Conservation (phyloP, 1,284 basidiomycete genomes). For the Ustilago crameri region DNA sequence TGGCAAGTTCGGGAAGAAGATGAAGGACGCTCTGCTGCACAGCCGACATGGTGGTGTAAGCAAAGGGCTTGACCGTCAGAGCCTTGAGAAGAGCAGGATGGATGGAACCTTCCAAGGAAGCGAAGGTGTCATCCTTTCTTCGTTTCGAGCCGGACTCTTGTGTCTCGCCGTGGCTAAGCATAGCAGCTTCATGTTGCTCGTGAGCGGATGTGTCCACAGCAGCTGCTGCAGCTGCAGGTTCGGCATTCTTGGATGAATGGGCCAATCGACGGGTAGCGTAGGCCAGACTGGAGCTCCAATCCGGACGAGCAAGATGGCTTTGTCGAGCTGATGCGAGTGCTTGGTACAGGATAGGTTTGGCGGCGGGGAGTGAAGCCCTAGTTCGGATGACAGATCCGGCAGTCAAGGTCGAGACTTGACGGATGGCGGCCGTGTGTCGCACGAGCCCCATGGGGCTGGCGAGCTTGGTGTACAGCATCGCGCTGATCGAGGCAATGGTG, state of each 20-base stretch:
- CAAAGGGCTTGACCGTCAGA: constrained; percentile 74
- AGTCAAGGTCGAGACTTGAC: constrained; percentile 33
- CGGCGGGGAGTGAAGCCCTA: constrained; percentile 2
- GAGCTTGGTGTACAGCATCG: constrained; percentile 40
- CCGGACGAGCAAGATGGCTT: constrained; percentile 4
- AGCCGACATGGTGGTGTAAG: constrained; percentile 79
- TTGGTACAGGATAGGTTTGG: constrained; percentile 5
- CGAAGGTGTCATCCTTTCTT: constrained; percentile 46
- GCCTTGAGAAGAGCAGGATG: constrained; percentile 56
- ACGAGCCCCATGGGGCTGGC: constrained; percentile 28
- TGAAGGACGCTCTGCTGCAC: constrained; percentile 84
- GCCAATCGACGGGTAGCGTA: constrained; percentile 21
- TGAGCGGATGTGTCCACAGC: not conserved
- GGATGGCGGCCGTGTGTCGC: constrained; percentile 19
- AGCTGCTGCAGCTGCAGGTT: constrained; percentile 20
- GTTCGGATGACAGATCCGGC: constrained; percentile 15
- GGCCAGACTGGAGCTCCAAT: constrained; percentile 9
- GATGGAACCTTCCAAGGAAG: constrained; percentile 53
- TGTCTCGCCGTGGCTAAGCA: not conserved
- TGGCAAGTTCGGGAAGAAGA: constrained; percentile 71
- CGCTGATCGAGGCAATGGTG: not conserved
- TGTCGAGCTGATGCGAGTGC: not conserved
- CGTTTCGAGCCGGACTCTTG: constrained; percentile 6
- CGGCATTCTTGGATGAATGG: constrained; percentile 17
- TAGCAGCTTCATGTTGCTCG: not conserved